Conservation (phyloP, 352 stramenopile species). For the Globisporangium acanthophoron region DNA sequence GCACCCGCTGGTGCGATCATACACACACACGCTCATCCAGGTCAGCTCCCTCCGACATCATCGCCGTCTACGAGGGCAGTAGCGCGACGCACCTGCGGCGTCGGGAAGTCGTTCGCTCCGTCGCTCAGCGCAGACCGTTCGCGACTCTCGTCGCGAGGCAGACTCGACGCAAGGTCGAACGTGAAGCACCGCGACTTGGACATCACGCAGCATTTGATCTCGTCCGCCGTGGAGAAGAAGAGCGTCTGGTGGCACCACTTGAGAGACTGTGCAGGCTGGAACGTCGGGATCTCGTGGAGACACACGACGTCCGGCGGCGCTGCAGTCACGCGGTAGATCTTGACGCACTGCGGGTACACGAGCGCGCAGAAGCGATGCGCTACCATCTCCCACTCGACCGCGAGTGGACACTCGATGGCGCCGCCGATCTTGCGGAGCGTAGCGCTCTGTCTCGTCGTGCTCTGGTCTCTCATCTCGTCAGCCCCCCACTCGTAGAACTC, state of each 20-base stretch:
- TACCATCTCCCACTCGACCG: constrained; percentile 53
- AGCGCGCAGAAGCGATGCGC: constrained; percentile 50
- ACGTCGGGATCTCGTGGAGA: constrained; percentile 54
- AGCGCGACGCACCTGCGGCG: constrained; percentile 28
- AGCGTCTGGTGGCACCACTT: constrained; percentile 69
- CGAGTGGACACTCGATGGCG: constrained; percentile 45
- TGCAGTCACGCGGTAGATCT: constrained; percentile 37
- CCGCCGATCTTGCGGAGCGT: constrained; percentile 21
- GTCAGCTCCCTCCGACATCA: background rate
- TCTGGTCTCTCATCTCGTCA: constrained; percentile 7
- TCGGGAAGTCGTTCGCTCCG: constrained; percentile 34
- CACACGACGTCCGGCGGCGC: constrained; percentile 24
- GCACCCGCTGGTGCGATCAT: constrained; percentile 22
- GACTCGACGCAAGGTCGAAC: constrained; percentile 48
- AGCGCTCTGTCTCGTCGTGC: constrained; percentile 9
- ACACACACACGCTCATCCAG: background rate
- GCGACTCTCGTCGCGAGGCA: constrained; percentile 5
- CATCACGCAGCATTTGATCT: constrained; percentile 63
- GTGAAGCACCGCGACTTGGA: constrained; percentile 52
- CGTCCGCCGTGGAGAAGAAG: constrained; percentile 50
- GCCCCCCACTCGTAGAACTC: constrained; percentile 73
- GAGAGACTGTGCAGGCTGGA: constrained; percentile 31
- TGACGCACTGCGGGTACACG: constrained; percentile 38
- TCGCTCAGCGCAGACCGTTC: constrained; percentile 12
- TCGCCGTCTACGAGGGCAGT: background rate